These are phyloP conservation scores for Oryza coarctata DNA, from an alignment of 176 grass and related monocot species.

Conservation along the genomic window DNA sequence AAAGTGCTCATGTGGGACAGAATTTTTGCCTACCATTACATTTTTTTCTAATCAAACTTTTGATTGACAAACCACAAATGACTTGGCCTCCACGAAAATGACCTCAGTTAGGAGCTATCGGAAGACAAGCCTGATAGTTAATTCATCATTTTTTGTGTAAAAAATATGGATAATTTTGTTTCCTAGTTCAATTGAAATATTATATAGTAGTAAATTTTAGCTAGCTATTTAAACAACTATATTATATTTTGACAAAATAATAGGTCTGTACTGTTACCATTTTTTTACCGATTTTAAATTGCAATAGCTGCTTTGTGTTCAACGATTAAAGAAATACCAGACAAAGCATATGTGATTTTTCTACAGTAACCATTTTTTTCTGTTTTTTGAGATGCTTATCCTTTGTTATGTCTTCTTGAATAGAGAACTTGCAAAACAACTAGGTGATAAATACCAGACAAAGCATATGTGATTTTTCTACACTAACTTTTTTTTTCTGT, in stretches of 20 bases:
- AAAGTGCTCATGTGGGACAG: background rate
- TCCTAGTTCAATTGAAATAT: background rate
- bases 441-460: constrained; percentile 35
- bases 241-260: background rate
- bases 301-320: background rate
- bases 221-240: too few species aligned
- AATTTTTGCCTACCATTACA: constrained; percentile 9
- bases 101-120: background rate
- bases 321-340: background rate
- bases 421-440: constrained; percentile 81
- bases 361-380: background rate
- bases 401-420: constrained; percentile 41
- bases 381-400: background rate
- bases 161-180: background rate
- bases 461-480: background rate
- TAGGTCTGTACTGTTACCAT: background rate
- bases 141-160: background rate
- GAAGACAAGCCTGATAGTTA: background rate
- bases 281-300: constrained; percentile 1
- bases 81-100: background rate
- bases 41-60: background rate
- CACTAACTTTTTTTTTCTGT: background rate
- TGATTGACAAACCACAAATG: background rate
- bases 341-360: background rate
- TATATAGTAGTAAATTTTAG: background rate